Evolutionary conservation across 2,329 filamentous ascomycete species (phyloP), one percentile per base, ranked within the genome.

Genomic region (Colletotrichum zoysiae): DNA sequence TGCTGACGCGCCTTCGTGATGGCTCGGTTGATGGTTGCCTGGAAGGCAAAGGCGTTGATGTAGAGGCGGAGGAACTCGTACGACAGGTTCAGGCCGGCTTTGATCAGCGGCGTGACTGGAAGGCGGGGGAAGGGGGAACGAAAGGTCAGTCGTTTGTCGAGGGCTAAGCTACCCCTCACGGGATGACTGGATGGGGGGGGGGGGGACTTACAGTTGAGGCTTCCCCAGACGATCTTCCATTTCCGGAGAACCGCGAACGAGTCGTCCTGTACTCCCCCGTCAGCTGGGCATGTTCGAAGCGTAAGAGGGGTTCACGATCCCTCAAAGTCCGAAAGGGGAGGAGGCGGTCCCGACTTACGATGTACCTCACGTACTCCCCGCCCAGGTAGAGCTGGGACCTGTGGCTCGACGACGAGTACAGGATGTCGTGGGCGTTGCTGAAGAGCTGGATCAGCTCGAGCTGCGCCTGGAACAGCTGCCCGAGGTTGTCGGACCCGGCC

Each of bases 41-140:
- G 92, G 75, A 93, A 93, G 1, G 91, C 92, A 77, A 93, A 94
- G 0, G 92, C 91, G 70, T 93, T 93, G 61, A 91, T 92, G 78
- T 94, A 94, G 0, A 94, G 84, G 8, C 91, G 86, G 1, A 94
- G 81, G 76, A 93, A 94, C 75, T 93, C 91, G 76, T 93, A 93
- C 0, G 91, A 92, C 76, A 94, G 85, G 33, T 92, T 84, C 2
- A 94, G 80, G 6, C 88, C 92, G 4, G 89, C 88, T 78, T 92
- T 92, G 74, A 93, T 87, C 7, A 88, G 87, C 1, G 88, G 85
- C 1, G 91, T 91, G 77, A 88, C 87, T 88, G 65, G 3, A 11
- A 30, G 1, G 8, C 18, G 7, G 16, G 16, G 5, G 16, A 5
- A 16, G 16, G 16, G 42, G 5, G 38, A 40, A 40, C 38, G 38